These are phyloP conservation scores for Exserohilum rostratum DNA, from an alignment of 2,329 filamentous ascomycete genomes.

Conservation along the genomic window DNA sequence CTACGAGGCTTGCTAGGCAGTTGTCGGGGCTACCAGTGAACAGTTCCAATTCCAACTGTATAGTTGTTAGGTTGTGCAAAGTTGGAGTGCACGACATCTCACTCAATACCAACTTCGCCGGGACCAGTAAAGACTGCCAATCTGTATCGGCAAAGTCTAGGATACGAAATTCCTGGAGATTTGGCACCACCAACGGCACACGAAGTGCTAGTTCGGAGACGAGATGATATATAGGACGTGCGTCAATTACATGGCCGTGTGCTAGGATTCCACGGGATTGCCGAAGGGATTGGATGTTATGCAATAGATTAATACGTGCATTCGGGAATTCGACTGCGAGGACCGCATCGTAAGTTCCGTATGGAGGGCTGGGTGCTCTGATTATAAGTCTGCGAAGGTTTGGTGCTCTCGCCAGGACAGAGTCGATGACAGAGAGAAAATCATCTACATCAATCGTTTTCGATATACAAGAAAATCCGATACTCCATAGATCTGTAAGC, in stretches of 20 bases:
- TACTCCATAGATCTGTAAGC: too few species aligned
- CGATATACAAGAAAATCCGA: background rate
- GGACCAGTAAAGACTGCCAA: conserved; percentile 1
- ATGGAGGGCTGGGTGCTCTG: background rate
- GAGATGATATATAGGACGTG: background rate
- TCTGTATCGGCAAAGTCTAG: background rate
- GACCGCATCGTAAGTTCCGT: background rate
- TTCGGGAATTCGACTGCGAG: background rate
- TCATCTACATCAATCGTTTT: background rate
- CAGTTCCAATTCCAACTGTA: conserved; percentile 12
- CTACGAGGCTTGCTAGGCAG: background rate
- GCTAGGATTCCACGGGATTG: background rate
- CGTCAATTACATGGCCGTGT: background rate
- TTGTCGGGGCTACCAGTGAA: background rate
- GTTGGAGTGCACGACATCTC: background rate
- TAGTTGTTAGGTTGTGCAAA: background rate
- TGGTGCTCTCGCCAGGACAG: background rate
- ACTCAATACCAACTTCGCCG: background rate
- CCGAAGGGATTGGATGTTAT: background rate
- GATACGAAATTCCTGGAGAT: background rate
- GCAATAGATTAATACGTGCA: background rate
- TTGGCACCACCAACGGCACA: background rate
- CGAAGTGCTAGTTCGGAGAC: background rate
- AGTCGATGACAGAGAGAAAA: background rate
- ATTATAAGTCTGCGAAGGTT: background rate